A percentile compares a stretch with the other conserved stretches of the same genome.
These are phyloP conservation scores for Trichoderma brevicompactum DNA, from an alignment of 2,329 filamentous ascomycete species.

Conservation along the genomic window DNA sequence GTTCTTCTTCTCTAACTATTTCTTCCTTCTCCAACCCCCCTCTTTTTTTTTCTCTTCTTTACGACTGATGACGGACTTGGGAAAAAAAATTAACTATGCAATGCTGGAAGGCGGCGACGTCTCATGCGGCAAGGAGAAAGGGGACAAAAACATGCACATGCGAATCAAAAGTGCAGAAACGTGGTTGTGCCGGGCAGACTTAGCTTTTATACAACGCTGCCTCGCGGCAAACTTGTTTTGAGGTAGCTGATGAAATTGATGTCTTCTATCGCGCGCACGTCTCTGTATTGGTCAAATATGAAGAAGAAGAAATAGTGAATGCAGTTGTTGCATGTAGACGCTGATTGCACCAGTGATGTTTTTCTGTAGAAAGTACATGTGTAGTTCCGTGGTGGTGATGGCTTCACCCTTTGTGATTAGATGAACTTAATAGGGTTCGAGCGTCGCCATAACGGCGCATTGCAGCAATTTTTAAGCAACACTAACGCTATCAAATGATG, in stretches of 20 bases:
- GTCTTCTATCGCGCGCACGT: background rate
- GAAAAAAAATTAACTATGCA: background rate
- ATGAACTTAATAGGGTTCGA: background rate
- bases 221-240: slow-evolving; percentile 51
- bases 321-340: too few relatives aligned
- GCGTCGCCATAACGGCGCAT: background rate
- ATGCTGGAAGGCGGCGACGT: slow-evolving; percentile 19
- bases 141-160: background rate
- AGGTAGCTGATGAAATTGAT: slow-evolving; percentile 26
- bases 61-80: slow-evolving; percentile 31
- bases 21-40: background rate
- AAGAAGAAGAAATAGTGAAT: too few relatives aligned
- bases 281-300: too few relatives aligned
- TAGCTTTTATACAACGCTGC: slow-evolving; percentile 49
- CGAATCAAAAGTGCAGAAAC: background rate
- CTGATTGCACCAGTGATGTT: background rate
- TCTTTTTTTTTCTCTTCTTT: slow-evolving; percentile 3
- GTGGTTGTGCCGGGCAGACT: slow-evolving; percentile 28
- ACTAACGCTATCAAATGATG: background rate
- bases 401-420: background rate
- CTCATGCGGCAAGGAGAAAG: slow-evolving; percentile 3
- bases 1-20: background rate
- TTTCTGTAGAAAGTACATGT: too few relatives aligned
- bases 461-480: background rate
- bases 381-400: background rate